These are phyloP conservation scores for Colletotrichum coccodes DNA, from an alignment of 2,329 filamentous ascomycete genomes.

Conservation along the genomic window DNA sequence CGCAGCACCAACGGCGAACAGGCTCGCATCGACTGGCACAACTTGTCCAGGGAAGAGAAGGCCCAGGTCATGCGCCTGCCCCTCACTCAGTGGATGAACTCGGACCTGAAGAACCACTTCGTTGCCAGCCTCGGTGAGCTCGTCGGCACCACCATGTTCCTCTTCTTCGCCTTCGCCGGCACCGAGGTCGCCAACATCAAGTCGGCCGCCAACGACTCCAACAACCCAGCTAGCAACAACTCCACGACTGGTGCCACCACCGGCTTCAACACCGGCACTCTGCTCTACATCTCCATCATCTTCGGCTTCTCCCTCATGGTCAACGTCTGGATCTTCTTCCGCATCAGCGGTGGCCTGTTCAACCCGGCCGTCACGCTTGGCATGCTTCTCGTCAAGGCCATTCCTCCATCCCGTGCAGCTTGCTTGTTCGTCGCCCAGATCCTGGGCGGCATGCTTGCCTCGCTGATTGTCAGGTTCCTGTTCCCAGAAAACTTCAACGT, in stretches of 20 bases:
- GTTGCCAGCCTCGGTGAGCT: conserved; percentile 50
- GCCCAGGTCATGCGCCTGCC: conserved; percentile 55
- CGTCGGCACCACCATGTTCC: conserved; percentile 53
- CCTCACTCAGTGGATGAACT: conserved; percentile 58
- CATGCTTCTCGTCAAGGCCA: conserved; percentile 59
- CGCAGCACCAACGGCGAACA: conserved; percentile 31
- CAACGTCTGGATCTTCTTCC: conserved; percentile 60
- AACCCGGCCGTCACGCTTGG: conserved; percentile 58
- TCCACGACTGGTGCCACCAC: conserved; percentile 55
- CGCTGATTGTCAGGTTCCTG: conserved; percentile 52
- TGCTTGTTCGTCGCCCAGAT: conserved; percentile 63
- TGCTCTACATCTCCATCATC: conserved; percentile 52
- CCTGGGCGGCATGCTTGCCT: conserved; percentile 54
- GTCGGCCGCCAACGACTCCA: conserved; percentile 39
- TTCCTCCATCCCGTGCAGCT: conserved; percentile 55
- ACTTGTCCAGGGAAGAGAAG: conserved; percentile 50
- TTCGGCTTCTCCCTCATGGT: conserved; percentile 57
- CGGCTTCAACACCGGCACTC: conserved; percentile 53
- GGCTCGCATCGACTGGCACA: conserved; percentile 48
- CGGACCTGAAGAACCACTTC: conserved; percentile 55
- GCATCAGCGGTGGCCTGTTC: conserved; percentile 52
- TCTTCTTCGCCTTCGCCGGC: conserved; percentile 55
- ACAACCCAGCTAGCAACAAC: conserved; percentile 34
- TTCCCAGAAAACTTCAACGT: conserved; percentile 56
- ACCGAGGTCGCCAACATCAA: conserved; percentile 52